These are phyloP conservation scores for Myochromella boudieri DNA, from an alignment of 768 basidiomycete genomes.

Conservation along the genomic window DNA sequence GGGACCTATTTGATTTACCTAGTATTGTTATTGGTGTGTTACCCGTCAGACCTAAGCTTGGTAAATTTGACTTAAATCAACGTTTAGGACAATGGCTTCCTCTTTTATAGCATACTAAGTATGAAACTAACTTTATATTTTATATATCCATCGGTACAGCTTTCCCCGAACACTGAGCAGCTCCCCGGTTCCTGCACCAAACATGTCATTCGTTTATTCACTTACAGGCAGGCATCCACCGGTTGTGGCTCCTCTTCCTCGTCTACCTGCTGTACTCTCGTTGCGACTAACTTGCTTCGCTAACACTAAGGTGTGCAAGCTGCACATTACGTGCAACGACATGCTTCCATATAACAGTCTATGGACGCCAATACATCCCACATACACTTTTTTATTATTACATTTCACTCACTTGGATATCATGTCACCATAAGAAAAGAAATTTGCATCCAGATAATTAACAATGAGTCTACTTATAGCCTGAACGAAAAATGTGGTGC, in stretches of 20 bases:
- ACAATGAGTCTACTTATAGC: not conserved
- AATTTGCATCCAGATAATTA: not conserved
- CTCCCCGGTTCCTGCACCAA: no score
- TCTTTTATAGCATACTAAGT: conserved; percentile 52
- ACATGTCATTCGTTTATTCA: not conserved
- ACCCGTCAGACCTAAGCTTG: not conserved
- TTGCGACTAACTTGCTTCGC: conserved; percentile 6
- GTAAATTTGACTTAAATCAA: conserved; percentile 5
- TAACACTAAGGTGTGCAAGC: conserved; percentile 11
- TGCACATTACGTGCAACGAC: conserved; percentile 12
- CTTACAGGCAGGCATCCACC: no score
- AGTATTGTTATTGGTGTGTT: conserved; percentile 81
- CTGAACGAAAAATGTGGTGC: conserved; percentile 1
- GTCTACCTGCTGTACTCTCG: conserved; percentile 14
- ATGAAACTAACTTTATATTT: conserved; percentile 11
- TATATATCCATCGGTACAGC: conserved; percentile 15
- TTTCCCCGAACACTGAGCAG: no score
- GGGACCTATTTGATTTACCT: conserved; percentile 90
- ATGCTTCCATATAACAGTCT: not conserved
- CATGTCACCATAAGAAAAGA: not conserved
- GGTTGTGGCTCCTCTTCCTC: not conserved
- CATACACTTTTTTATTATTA: not conserved
- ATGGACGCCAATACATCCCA: no score
- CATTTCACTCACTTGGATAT: not conserved
- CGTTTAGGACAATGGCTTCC: conserved; percentile 83